A percentile compares a stretch with the other conserved stretches of the same genome.
Conservation (phyloP, 352 stramenopile species). For the Pythium periplocum region DNA sequence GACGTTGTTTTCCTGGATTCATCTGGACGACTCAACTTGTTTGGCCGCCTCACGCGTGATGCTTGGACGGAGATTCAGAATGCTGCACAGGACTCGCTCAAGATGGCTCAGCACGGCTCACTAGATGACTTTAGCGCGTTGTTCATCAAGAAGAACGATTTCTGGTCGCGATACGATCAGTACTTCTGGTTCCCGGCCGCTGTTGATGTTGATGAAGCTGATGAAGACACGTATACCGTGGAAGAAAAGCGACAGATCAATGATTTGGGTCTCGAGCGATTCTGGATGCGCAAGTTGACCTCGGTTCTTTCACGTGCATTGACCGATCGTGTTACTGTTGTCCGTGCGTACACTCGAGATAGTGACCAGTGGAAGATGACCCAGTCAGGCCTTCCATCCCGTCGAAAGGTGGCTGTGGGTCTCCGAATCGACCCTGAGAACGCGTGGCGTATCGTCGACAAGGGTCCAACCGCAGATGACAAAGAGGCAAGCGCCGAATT, state of each 20-base stretch:
- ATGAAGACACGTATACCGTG: constrained; percentile 54
- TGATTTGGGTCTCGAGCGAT: constrained; percentile 67
- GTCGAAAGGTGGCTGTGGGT: constrained; percentile 68
- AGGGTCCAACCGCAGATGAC: constrained; percentile 84
- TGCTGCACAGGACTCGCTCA: constrained; percentile 49
- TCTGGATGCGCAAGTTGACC: constrained; percentile 56
- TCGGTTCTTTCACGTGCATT: constrained; percentile 47
- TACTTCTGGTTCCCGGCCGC: constrained; percentile 78
- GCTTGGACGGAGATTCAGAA: constrained; percentile 72
- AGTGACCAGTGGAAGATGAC: constrained; percentile 48
- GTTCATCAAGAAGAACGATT: constrained; percentile 78
- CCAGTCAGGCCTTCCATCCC: constrained; percentile 26
- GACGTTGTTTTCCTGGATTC: constrained; percentile 78
- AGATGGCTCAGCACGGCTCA: constrained; percentile 53
- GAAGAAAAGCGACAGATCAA: constrained; percentile 72
- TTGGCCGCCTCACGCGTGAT: constrained; percentile 52
- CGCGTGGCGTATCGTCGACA: constrained; percentile 83
- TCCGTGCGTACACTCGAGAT: constrained; percentile 44
- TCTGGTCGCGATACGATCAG: constrained; percentile 84
- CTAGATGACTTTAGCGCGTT: constrained; percentile 74
- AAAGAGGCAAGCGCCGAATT: constrained; percentile 61
- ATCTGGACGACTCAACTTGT: constrained; percentile 70
- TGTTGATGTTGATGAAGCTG: constrained; percentile 37
- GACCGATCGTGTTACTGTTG: constrained; percentile 57
- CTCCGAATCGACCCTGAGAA: constrained; percentile 76